phyloP scores from a whole-genome alignment of 1,284 basidiomycete species.

The Papiliotrema flavescens region DNA sequence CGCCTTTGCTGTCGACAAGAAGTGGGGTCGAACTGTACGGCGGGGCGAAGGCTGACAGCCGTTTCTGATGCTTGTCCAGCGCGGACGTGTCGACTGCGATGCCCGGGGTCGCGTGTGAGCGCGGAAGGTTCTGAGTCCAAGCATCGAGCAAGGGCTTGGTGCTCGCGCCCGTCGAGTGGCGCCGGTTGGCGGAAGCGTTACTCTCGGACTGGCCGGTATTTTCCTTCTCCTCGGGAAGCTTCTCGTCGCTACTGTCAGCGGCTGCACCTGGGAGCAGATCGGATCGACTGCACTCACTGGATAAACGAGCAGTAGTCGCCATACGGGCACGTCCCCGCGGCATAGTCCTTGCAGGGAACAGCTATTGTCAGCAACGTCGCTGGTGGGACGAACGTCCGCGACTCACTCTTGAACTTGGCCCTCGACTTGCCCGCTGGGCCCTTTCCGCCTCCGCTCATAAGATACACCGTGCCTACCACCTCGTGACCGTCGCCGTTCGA shows the following conservation, averaged over 20 bases:
- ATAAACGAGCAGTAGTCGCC: conserved; percentile 49
- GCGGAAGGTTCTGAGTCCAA: conserved; percentile 1
- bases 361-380: conserved; percentile 19
- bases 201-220: neutral
- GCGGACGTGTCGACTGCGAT: conserved; percentile 12
- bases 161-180: conserved; percentile 1
- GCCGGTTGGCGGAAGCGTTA: neutral
- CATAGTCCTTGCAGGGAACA: conserved; percentile 43
- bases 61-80: conserved; percentile 9
- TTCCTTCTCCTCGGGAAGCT: neutral
- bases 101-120: conserved; percentile 5
- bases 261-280: too few species aligned
- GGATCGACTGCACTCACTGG: conserved; percentile 23
- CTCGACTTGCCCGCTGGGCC: conserved; percentile 42
- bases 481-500: conserved; percentile 28
- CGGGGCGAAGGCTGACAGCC: conserved; percentile 24
- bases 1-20: conserved; percentile 16
- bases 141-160: neutral
- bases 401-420: conserved; percentile 46
- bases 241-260: conserved; percentile 3
- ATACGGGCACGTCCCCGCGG: conserved; percentile 41
- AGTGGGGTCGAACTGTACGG: conserved; percentile 18
- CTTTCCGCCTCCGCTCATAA: conserved; percentile 48
- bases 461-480: conserved; percentile 37
- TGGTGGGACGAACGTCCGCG: neutral